Evolutionary conservation across 1,139 yeast genomes (phyloP).

Genomic region (Saccharomycopsis crataegensis): DNA sequence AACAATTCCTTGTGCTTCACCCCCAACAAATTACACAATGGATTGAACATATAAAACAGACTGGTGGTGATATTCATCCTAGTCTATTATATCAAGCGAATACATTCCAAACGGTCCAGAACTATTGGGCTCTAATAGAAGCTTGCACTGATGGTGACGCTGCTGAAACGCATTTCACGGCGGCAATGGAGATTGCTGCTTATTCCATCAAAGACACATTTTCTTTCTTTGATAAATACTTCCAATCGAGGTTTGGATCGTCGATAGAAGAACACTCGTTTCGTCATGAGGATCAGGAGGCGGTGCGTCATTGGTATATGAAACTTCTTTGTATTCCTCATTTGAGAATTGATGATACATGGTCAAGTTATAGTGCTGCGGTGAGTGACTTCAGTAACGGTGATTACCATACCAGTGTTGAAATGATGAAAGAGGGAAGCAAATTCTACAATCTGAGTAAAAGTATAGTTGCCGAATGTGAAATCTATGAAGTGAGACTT

Average conservation of each 20-base stretch:
- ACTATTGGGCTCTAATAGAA: no score
- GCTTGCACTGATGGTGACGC: no score
- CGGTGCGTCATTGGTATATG: neutral
- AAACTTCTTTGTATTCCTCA: slow-evolving; percentile 9
- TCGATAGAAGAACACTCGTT: neutral
- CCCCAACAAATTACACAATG: no score
- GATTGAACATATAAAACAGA: no score
- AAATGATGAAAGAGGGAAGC: neutral
- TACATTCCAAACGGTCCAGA: no score
- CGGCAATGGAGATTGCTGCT: neutral
- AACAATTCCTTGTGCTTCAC: no score
- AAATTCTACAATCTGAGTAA: neutral
- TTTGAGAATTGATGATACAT: slow-evolving; percentile 10
- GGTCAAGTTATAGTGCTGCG: slow-evolving; percentile 8
- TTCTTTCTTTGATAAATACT: neutral
- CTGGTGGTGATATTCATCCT: no score
- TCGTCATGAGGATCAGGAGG: neutral
- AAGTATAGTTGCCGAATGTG: neutral
- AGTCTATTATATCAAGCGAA: no score
- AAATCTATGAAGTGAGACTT: neutral
- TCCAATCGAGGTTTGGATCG: neutral
- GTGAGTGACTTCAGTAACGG: neutral
- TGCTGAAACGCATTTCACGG: no score
- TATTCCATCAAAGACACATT: neutral
- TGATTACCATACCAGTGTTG: neutral